Evolutionary conservation across 73 alveolate species (phyloP), one percentile per base, ranked within the genome.

Genomic region (Tetrahymena thermophila): DNA sequence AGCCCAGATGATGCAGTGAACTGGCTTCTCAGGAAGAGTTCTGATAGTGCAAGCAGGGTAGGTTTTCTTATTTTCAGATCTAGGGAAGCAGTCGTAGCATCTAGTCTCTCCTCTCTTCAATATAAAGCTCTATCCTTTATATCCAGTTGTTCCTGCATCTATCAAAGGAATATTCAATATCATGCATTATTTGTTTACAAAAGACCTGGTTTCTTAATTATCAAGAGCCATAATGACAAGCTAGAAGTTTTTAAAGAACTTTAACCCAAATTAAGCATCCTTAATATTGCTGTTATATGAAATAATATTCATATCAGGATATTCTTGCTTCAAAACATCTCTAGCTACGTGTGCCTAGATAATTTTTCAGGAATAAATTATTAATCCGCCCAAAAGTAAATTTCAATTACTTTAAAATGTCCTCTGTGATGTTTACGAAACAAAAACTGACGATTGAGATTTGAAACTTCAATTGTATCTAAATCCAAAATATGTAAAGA

Each of bases 1-100:
- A 34, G 98, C 99, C 99, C 99, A 99, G 50, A 99, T 99, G 3
- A 99, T 97, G 96, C 99, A 98, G 96, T 99, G 99, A 93, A 98
- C 98, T 85, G 98, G 95, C 89, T 97, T 99, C 96, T 98, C 99
- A 9, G 99, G 99, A 55, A 96, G 98, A 35, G 98, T 95, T 85
- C 99, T 96, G 40, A 99, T 99, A 34, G 99, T 99, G 85, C 99
- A 99, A 37, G 98, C 99, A 17, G 99, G 99, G 85, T 98, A 98
- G 44, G 96, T 55, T 93, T 95, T 97, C 96, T 98, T 96, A 31
- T 98, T 98, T 23, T 96, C 84, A 8, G 97, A 96, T 94, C 96
- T 95, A 9, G 95, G 98, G 89, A 85, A 96, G 96, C 99, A 99
- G 84, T 99, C 99, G 96, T 98, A 99, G 96, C 99, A 99, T 10